Base-by-base conservation (phyloP, 768 basidiomycete genomes). In the Lactarius vividus region DNA sequence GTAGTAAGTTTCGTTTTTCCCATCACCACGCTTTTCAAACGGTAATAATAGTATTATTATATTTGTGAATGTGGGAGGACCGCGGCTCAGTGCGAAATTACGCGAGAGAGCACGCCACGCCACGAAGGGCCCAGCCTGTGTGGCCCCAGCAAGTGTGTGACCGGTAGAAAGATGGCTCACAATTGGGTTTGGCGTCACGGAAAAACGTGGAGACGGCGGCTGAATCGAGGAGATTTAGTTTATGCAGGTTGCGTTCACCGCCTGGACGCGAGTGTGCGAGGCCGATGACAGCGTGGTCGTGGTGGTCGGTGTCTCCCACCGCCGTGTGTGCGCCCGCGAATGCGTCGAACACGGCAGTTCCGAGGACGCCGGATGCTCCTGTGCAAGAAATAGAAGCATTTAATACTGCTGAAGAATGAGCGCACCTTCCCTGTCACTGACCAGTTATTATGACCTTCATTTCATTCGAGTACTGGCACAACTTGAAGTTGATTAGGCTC, bases 281-380 rank as follows among this genome's bases (percentile, higher is more conserved):
- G 1, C 88, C 88, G 60, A 88, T 77, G 53, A 89, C 84, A 69
- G 82, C 77, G 63, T 77, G 72, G 37, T 37, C 35, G 35, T 15
- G 37, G 23, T 66, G 65, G 11, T 52, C 49, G 13, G 49, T 26
- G 26, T 26, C 5, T 20, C 18, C 42, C 18, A 9, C 42, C 20
- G 42, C 42, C 42, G 72, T 73, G 7, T 76, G 68, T 13, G 72
- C 71, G 42, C 80, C 79, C 80, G 54, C 46, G 23, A 95, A 94
- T 2, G 89, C 86, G 29, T 79, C 73, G 73, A 83, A 84, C 10
- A 96, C 85, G 0, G 92, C 92, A 8, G 88, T 80, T 11, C 96
- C 96, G 13, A 98, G 84, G 10, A 98, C 84, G 33, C 96, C 96
- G 40, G 94, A 96, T 63, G 95, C 95, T 68, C 95, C 95, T 95